Evolutionary conservation across 2,329 filamentous ascomycete species (phyloP).

Genomic region (Fusarium sterilihyphosum): DNA sequence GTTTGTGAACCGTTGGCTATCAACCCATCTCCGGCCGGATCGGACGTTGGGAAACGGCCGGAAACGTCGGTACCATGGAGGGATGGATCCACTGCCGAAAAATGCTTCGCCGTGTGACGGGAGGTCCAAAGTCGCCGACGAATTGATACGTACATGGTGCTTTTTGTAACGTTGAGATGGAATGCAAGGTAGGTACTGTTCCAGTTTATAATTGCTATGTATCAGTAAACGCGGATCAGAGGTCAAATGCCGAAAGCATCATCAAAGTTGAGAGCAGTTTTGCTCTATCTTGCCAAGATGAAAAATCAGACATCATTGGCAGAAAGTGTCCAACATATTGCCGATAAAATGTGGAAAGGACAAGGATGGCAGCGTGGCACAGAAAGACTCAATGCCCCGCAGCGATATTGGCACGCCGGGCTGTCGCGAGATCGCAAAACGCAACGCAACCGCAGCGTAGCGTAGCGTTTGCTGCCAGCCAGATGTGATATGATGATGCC

Average conservation of each 20-base stretch:
- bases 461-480: constrained; percentile 26
- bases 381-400: constrained; percentile 35
- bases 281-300: background rate
- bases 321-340: background rate
- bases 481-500: constrained; percentile 40
- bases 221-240: background rate
- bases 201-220: background rate
- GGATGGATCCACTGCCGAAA: constrained; percentile 31
- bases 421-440: constrained; percentile 30
- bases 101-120: constrained; percentile 22
- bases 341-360: constrained; percentile 22
- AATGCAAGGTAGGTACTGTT: background rate
- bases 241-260: background rate
- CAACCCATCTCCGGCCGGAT: constrained; percentile 9
- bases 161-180: background rate
- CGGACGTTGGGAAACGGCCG: constrained; percentile 32
- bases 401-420: constrained; percentile 36
- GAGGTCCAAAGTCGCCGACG: constrained; percentile 4
- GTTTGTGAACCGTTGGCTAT: constrained; percentile 6
- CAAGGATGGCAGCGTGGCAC: constrained; percentile 33
- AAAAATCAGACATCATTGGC: background rate
- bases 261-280: background rate
- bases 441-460: background rate
- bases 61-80: constrained; percentile 37
- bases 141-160: background rate